Evolutionary conservation across 768 basidiomycete genomes (phyloP).

Genomic region (Polyporus arcularius): DNA sequence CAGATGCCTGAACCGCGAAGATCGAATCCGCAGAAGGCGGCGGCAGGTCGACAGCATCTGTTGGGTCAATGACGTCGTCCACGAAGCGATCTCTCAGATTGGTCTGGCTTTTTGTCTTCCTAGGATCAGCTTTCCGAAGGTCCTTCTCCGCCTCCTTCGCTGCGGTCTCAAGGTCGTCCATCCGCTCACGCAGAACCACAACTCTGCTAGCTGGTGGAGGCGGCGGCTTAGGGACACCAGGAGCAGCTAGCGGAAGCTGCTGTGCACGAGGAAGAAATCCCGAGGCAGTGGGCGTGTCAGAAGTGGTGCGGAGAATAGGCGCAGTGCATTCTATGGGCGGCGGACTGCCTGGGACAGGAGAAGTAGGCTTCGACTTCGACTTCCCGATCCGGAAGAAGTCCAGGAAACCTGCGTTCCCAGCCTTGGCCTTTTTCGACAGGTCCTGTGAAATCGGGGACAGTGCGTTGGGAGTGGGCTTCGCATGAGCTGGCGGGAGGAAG

Average conservation of each 20-base stretch:
- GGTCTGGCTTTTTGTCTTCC: conserved; percentile 46
- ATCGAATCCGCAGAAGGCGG: conserved; percentile 67
- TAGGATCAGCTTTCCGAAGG: conserved; percentile 52
- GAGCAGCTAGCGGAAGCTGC: conserved; percentile 36
- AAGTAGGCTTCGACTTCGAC: conserved; percentile 63
- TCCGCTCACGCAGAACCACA: conserved; percentile 81
- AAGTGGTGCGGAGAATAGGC: conserved; percentile 55
- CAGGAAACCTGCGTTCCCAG: conserved; percentile 57
- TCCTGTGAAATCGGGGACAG: conserved; percentile 46
- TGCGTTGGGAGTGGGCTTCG: conserved; percentile 73
- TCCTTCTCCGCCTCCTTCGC: conserved; percentile 78
- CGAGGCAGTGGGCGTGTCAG: conserved; percentile 59
- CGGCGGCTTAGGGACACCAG: conserved; percentile 36
- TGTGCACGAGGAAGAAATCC: conserved; percentile 34
- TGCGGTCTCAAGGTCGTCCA: conserved; percentile 68
- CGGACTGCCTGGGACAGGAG: conserved; percentile 34
- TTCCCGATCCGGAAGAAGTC: conserved; percentile 73
- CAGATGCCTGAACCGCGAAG: conserved; percentile 76
- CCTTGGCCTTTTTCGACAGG: conserved; percentile 44
- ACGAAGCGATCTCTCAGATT: conserved; percentile 40
- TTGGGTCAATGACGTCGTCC: conserved; percentile 76
- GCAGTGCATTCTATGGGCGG: conserved; percentile 21
- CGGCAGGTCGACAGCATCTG: conserved; percentile 80
- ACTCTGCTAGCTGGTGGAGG: conserved; percentile 40
- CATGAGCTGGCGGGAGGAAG: conserved; percentile 85